Evolutionary conservation across 2,329 filamentous ascomycete genomes (phyloP).

Genomic region (Acarospora socialis): DNA sequence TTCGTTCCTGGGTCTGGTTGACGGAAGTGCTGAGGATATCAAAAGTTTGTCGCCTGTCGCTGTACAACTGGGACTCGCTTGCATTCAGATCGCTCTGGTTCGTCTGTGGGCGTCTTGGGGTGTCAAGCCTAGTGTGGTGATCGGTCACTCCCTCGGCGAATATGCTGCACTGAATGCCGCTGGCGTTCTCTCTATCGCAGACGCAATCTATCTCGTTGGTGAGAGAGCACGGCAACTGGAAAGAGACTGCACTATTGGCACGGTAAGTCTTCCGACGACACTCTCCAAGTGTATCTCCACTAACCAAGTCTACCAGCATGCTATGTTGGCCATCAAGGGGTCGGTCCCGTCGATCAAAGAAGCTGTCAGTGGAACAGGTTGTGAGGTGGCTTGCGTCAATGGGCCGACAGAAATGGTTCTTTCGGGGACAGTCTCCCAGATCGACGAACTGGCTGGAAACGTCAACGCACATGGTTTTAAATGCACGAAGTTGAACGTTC

Average conservation of each 20-base stretch:
- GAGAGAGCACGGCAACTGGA: constrained; percentile 51
- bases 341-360: constrained; percentile 28
- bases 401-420: constrained; percentile 60
- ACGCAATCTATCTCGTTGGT: constrained; percentile 51
- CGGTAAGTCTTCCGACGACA: too few relatives aligned
- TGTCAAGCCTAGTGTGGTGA: constrained; percentile 16
- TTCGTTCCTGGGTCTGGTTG: constrained; percentile 18
- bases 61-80: constrained; percentile 26
- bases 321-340: constrained; percentile 43
- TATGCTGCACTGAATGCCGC: constrained; percentile 24
- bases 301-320: too few relatives aligned
- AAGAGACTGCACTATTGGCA: constrained; percentile 48
- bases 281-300: too few relatives aligned
- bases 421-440: constrained; percentile 43
- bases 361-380: background rate
- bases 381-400: constrained; percentile 59
- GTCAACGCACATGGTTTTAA: constrained; percentile 43
- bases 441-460: constrained; percentile 37
- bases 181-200: constrained; percentile 22
- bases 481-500: constrained; percentile 47
- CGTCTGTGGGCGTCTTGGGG: constrained; percentile 21
- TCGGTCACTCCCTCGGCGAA: constrained; percentile 26
- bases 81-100: constrained; percentile 29
- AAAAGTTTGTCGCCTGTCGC: constrained; percentile 2
- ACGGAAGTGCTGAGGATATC: constrained; percentile 6